Conservation (phyloP, 176 grass and related monocot species). For the Eremochloa ophiuroides region DNA sequence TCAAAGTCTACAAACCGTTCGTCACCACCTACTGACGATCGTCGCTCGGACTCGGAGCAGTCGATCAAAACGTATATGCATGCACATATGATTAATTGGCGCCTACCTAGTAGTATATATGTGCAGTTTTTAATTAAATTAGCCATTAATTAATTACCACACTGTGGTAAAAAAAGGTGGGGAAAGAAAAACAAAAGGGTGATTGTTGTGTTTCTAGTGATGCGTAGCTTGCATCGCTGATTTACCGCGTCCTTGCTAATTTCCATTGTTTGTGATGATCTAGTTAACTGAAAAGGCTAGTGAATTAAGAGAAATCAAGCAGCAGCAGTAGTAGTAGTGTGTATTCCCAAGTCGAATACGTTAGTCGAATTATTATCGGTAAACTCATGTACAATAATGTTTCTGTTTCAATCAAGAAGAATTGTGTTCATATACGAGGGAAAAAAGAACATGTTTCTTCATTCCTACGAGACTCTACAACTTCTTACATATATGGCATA, state of each 20-base stretch:
- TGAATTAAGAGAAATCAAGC: background rate
- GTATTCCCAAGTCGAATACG: background rate
- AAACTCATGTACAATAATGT: background rate
- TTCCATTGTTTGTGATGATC: conserved; percentile 30
- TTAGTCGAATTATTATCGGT: background rate
- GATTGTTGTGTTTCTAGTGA: background rate
- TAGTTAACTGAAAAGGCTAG: conserved; percentile 15
- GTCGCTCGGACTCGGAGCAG: background rate
- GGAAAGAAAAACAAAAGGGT: background rate
- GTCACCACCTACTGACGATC: conserved; percentile 25
- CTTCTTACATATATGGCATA: background rate
- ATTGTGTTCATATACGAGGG: background rate
- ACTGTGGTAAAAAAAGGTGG: background rate
- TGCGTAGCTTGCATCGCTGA: conserved; percentile 2
- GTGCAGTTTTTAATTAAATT: conserved; percentile 17
- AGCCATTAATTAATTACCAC: conserved; percentile 2
- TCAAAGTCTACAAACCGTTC: conserved; percentile 89
- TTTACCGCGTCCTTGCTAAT: conserved; percentile 30
- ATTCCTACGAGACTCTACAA: background rate
- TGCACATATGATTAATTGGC: conserved; percentile 2
- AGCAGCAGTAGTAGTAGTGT: background rate
- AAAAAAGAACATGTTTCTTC: background rate
- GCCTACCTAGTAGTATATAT: background rate
- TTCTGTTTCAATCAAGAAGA: background rate
- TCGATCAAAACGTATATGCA: background rate